A percentile compares a stretch with the other conserved stretches of the same genome.
phyloP scores from a whole-genome alignment of 2,329 filamentous ascomycete genomes.

The Biscogniauxia sp. region DNA sequence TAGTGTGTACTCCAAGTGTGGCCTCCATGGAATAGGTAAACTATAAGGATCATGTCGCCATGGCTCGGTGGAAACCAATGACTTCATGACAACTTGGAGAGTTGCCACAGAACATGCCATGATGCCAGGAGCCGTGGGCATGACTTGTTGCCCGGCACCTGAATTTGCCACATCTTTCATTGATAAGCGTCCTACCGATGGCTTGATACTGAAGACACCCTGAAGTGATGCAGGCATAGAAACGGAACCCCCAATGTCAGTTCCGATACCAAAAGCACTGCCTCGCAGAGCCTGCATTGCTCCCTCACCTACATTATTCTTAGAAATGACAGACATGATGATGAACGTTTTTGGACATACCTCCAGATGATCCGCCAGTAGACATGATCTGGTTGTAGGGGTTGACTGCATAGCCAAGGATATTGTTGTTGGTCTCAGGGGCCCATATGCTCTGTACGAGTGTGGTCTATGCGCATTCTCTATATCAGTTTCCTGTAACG shows the following conservation, averaged over 20 bases:
- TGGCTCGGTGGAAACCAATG: conserved; percentile 54
- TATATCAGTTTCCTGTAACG: neutral
- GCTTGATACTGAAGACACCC: conserved; percentile 42
- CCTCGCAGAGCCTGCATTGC: conserved; percentile 40
- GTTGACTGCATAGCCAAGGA: conserved; percentile 62
- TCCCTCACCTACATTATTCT: conserved; percentile 41
- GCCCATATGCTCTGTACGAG: conserved; percentile 30
- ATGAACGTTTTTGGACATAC: conserved; percentile 48
- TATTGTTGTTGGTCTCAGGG: conserved; percentile 56
- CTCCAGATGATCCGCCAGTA: conserved; percentile 64
- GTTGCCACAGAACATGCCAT: conserved; percentile 43
- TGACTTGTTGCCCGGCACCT: conserved; percentile 57
- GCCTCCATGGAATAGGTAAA: neutral
- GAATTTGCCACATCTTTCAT: conserved; percentile 20
- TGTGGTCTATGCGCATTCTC: neutral
- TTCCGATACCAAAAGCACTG: conserved; percentile 42
- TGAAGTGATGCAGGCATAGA: conserved; percentile 43
- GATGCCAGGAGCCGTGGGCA: conserved; percentile 59
- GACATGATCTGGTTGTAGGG: conserved; percentile 58
- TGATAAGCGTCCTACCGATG: conserved; percentile 31
- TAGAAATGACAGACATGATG: neutral
- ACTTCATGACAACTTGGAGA: conserved; percentile 42
- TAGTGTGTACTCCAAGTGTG: neutral
- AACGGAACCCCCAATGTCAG: conserved; percentile 47
- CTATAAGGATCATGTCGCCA: conserved; percentile 45